Base-by-base conservation (phyloP, 2,329 filamentous ascomycete species). In the Bertia moriformis region DNA sequence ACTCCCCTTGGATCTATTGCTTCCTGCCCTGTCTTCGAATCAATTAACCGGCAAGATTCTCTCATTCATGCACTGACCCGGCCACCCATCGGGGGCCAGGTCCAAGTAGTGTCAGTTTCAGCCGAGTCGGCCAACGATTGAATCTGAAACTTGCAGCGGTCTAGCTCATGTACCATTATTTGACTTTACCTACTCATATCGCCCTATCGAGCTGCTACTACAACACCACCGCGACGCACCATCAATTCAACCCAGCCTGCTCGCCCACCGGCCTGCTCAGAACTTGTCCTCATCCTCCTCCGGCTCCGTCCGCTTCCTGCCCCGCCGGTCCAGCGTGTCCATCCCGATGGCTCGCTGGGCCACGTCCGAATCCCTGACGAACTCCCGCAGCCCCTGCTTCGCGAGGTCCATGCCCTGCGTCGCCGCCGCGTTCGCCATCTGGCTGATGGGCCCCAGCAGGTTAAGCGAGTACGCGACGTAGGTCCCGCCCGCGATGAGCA, bases 381-480 rank as follows among this genome's bases (percentile, higher is more conserved):
- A 95, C 20, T 94, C 86, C 18, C 89, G 76, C 37, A 96, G 72
- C 49, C 83, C 80, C 63, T 91, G 83, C 66, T 94, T 95, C 53
- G 84, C 84, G 48, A 98, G 86, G 49, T 93, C 86, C 19, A 94
- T 53, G 4, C 84, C 91, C 61, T 98, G 91, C 45, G 71, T 70
- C 37, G 76, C 80, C 3, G 91, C 91, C 14, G 91, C 91, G 49
- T 91, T 91, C 47, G 77, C 74, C 85, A 98, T 95, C 54, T 91
- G 87, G 49, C 91, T 67, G 69, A 98, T 96, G 0, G 91, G 91
- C 1, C 91, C 91, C 63, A 93, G 88, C 14, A 98, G 75, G 56
- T 96, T 96, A 47, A 98, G 78, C 22, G 78, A 88, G 61, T 91
- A 94, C 3, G 88, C 91, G 19, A 95, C 68, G 51, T 96, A 98